Conservation (phyloP, 208 protist species). For the Leishmania gerbilli region DNA sequence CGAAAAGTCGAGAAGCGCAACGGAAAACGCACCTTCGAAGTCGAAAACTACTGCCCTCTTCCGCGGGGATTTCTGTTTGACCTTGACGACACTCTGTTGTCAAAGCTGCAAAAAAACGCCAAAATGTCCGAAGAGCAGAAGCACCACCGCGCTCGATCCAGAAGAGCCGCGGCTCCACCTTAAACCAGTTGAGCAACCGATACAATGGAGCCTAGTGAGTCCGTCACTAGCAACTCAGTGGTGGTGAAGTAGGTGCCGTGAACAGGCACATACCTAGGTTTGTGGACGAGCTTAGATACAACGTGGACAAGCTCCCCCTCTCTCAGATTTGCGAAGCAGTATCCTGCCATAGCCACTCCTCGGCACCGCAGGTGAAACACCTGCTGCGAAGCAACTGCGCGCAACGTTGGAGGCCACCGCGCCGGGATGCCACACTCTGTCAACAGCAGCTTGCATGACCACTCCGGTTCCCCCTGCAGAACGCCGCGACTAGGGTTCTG, state of each 20-base stretch:
- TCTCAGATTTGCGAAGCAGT: slow-evolving; percentile 51
- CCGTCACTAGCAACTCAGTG: slow-evolving; percentile 78
- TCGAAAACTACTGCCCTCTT: neutral
- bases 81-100: neutral
- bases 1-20: neutral
- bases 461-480: slow-evolving; percentile 63
- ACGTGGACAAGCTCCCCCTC: slow-evolving; percentile 82
- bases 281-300: slow-evolving; percentile 76
- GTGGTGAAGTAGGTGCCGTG: slow-evolving; percentile 78
- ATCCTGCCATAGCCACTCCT: slow-evolving; percentile 52
- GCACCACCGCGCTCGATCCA: neutral
- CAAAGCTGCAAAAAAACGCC: neutral
- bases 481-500: slow-evolving; percentile 60
- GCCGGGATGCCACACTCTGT: slow-evolving; percentile 64
- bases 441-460: slow-evolving; percentile 77
- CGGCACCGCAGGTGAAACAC: slow-evolving; percentile 64
- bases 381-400: slow-evolving; percentile 19
- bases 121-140: neutral
- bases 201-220: slow-evolving; percentile 74
- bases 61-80: neutral
- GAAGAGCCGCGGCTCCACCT: neutral
- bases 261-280: slow-evolving; percentile 70
- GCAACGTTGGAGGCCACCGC: slow-evolving; percentile 5
- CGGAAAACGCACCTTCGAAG: neutral
- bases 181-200: slow-evolving; percentile 32